A percentile compares a stretch with the other conserved stretches of the same genome.
Evolutionary conservation across 306 rosid species (phyloP).

Genomic region (Astragalus glycyphyllos): DNA sequence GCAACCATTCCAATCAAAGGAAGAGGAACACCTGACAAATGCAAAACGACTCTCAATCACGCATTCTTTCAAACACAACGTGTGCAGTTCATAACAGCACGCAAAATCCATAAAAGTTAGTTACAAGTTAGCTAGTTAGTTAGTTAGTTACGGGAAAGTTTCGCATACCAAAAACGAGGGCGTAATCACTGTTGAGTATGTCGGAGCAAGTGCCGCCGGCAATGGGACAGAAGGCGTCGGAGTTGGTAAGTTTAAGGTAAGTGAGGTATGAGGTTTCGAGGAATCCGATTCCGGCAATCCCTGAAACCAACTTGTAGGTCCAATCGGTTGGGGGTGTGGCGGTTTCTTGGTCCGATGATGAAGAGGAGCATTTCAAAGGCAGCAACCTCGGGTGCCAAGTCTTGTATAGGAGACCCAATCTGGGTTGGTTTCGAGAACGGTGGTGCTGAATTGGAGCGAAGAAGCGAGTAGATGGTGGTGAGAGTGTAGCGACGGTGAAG

Average conservation of each 20-base stretch:
- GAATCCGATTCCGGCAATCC: constrained; percentile 71
- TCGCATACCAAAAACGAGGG: constrained; percentile 72
- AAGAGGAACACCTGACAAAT: constrained; percentile 80
- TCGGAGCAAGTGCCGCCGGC: constrained; percentile 67
- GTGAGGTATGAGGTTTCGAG: constrained; percentile 83
- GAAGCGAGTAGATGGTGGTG: constrained; percentile 53
- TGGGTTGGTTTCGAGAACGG: constrained; percentile 25
- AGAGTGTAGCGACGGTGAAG: constrained; percentile 49
- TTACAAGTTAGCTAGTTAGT: background rate
- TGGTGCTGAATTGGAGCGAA: constrained; percentile 37
- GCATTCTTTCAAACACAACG: constrained; percentile 49
- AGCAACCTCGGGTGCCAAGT: constrained; percentile 20
- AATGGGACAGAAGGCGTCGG: constrained; percentile 72
- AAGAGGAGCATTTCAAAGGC: constrained; percentile 55
- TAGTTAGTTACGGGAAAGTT: background rate
- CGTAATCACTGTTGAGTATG: constrained; percentile 81
- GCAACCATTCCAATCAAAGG: constrained; percentile 80
- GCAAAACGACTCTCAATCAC: constrained; percentile 50
- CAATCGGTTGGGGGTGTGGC: constrained; percentile 45
- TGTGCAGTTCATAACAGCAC: background rate
- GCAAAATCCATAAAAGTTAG: background rate
- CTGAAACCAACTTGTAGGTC: constrained; percentile 54
- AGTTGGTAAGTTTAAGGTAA: constrained; percentile 72
- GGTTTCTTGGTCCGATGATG: constrained; percentile 58
- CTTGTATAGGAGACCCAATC: constrained; percentile 17